Conservation (phyloP, 1,139 yeast genomes). For the Debaryomycetaceae sp. region DNA sequence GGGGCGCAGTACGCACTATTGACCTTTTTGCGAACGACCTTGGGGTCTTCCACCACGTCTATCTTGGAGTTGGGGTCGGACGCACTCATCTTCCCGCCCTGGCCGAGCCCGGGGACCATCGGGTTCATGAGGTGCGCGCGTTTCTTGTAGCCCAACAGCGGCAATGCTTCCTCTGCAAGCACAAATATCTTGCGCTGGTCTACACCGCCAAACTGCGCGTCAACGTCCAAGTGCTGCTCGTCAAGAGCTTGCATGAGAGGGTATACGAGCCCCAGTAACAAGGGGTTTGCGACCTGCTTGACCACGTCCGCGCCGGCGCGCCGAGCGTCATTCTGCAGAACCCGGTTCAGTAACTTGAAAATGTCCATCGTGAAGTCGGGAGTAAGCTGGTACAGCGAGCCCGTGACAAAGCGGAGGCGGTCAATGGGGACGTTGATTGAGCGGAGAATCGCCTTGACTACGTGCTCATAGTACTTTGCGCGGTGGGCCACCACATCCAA, state of each 20-base stretch:
- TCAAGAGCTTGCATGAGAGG: conserved; percentile 99
- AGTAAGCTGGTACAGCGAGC: conserved; percentile 77
- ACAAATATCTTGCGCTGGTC: conserved; percentile 98
- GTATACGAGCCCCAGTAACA: conserved; percentile 86
- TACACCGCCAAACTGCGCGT: conserved; percentile 97
- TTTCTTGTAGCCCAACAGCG: conserved; percentile 81
- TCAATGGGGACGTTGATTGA: conserved; percentile 90
- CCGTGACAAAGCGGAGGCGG: conserved; percentile 70
- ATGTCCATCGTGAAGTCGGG: conserved; percentile 80
- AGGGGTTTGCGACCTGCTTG: conserved; percentile 90
- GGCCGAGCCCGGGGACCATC: conserved; percentile 96
- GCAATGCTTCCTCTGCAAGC: conserved; percentile 90
- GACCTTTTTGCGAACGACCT: conserved; percentile 79
- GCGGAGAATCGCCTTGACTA: conserved; percentile 73
- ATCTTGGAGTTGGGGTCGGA: conserved; percentile 97
- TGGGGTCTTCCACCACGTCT: conserved; percentile 84
- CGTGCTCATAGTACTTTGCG: conserved; percentile 76
- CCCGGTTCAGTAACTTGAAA: conserved; percentile 71
- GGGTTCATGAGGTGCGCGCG: conserved; percentile 98
- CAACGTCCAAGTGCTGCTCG: conserved; percentile 81
- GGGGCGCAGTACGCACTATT: conserved; percentile 93
- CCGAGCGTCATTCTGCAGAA: conserved; percentile 91
- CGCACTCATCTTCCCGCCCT: conserved; percentile 98
- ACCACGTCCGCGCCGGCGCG: conserved; percentile 99
- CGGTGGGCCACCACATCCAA: conserved; percentile 83